phyloP scores from a whole-genome alignment of 1,139 yeast species.

The Saccharomyces hybrid region DNA sequence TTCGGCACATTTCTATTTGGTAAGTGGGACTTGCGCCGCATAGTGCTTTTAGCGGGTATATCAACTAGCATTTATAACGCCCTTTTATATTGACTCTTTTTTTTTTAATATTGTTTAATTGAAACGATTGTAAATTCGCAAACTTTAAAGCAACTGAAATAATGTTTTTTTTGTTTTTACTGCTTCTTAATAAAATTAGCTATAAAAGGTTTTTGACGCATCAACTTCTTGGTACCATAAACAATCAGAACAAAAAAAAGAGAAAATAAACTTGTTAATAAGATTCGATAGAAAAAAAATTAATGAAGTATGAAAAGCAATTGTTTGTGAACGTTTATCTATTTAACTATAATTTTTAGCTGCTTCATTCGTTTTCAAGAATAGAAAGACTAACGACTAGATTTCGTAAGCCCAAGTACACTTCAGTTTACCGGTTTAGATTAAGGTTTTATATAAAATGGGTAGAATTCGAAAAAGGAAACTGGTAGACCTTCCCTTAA shows the following conservation, averaged over 20 bases:
- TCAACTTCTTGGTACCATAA: background rate
- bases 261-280: background rate
- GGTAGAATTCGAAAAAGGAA: background rate
- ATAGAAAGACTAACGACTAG: background rate
- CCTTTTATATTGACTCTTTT: too few relatives aligned
- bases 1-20: background rate
- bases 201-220: background rate
- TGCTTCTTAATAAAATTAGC: too few relatives aligned
- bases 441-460: background rate
- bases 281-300: background rate
- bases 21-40: background rate
- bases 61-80: background rate
- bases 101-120: background rate
- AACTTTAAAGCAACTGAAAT: too few relatives aligned
- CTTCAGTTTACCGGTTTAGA: background rate
- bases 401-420: background rate
- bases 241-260: background rate
- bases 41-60: background rate
- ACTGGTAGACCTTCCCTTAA: background rate
- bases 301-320: too few relatives aligned
- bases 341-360: background rate
- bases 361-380: background rate
- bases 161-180: too few relatives aligned
- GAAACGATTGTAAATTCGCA: too few relatives aligned
- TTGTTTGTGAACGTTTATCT: too few relatives aligned